These are phyloP conservation scores for Penicillium cataractarum DNA, from an alignment of 495 filamentous ascomycete species.

Conservation along the genomic window DNA sequence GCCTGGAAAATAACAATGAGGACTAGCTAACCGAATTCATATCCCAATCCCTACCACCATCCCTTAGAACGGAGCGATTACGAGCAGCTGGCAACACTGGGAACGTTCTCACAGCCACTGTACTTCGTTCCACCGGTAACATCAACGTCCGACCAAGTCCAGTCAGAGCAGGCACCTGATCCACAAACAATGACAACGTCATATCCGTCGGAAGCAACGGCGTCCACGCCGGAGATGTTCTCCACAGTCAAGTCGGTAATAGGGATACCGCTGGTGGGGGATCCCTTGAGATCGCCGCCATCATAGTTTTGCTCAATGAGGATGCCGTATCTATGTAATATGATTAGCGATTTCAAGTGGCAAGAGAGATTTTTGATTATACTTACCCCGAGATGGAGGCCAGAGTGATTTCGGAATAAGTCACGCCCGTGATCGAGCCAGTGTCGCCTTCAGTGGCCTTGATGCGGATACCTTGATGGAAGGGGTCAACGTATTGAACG, in stretches of 20 bases:
- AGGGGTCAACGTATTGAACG: not conserved
- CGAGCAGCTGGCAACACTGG: constrained; percentile 41
- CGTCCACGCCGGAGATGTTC: constrained; percentile 48
- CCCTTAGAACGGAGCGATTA: not conserved
- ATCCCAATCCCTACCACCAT: not conserved
- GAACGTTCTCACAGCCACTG: constrained; percentile 45
- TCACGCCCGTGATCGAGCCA: constrained; percentile 28
- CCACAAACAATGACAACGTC: constrained; percentile 59
- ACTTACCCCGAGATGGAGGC: constrained; percentile 25
- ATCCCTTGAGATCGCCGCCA: constrained; percentile 56
- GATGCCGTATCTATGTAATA: constrained; percentile 53
- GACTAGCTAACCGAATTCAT: not conserved
- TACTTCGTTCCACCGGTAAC: constrained; percentile 55
- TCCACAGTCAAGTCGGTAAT: constrained; percentile 56
- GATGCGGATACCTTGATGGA: constrained; percentile 31
- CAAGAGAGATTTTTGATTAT: too few relatives aligned
- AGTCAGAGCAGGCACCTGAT: constrained; percentile 40
- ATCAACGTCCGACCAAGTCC: constrained; percentile 48
- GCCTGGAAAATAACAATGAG: not conserved
- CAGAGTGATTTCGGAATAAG: constrained; percentile 31
- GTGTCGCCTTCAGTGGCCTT: constrained; percentile 32
- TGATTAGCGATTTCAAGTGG: not conserved
- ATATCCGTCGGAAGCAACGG: constrained; percentile 41
- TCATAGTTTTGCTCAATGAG: constrained; percentile 67
- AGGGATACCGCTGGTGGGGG: constrained; percentile 58